Evolutionary conservation across 805 yeast species (phyloP).

Genomic region (Lachancea meyersii): DNA sequence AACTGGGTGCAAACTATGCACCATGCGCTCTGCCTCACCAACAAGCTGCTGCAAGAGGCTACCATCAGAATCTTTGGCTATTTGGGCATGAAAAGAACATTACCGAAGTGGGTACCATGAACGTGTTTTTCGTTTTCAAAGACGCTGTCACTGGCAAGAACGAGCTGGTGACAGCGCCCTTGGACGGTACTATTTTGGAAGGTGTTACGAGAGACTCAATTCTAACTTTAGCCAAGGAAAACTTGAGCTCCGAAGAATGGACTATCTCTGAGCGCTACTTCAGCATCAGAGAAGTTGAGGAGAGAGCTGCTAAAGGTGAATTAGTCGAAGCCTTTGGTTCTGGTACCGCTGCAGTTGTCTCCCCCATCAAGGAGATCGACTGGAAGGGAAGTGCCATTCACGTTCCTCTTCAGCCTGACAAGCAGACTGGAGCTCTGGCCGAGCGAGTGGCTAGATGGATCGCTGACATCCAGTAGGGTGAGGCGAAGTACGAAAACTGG

Average conservation of each 20-base stretch:
- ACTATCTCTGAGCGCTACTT: conserved; percentile 73
- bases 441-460: conserved; percentile 79
- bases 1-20: conserved; percentile 96
- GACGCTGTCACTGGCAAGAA: conserved; percentile 71
- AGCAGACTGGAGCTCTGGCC: conserved; percentile 74
- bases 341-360: conserved; percentile 96
- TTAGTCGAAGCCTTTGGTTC: conserved; percentile 93
- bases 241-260: conserved; percentile 75
- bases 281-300: conserved; percentile 74
- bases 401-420: conserved; percentile 77
- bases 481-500: conserved; percentile 56
- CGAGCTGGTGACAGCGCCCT: conserved; percentile 91
- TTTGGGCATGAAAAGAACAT: conserved; percentile 82
- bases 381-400: conserved; percentile 65
- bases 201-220: conserved; percentile 96
- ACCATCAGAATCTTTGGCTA: conserved; percentile 94
- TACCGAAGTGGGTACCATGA: conserved; percentile 98
- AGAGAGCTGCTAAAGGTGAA: conserved; percentile 71
- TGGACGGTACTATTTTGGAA: conserved; percentile 94
- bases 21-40: conserved; percentile 89
- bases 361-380: conserved; percentile 85
- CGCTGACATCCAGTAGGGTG: conserved; percentile 84
- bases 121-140: conserved; percentile 81
- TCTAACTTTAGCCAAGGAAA: conserved; percentile 66
- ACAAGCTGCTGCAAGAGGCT: conserved; percentile 87